These are phyloP conservation scores for Metschnikowia matae DNA, from an alignment of 805 yeast genomes.

Conservation along the genomic window DNA sequence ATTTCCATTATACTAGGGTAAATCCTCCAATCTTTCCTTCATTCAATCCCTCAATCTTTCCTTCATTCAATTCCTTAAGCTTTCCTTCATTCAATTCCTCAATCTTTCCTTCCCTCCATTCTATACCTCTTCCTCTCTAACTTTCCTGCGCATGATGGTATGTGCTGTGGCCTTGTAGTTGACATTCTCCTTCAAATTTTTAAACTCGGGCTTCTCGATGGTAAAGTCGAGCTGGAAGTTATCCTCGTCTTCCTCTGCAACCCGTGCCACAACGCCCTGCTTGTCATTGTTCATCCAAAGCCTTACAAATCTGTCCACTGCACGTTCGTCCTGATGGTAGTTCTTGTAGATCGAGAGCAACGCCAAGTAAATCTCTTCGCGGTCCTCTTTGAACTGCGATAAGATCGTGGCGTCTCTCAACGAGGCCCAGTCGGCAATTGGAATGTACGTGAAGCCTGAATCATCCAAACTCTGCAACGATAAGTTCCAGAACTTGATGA, in stretches of 20 bases:
- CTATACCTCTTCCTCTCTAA: not conserved
- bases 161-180: slow-evolving; percentile 20
- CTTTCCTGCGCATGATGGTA: not conserved
- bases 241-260: slow-evolving; percentile 20
- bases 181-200: slow-evolving; percentile 25
- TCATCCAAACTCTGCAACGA: slow-evolving; percentile 45
- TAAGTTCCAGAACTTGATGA: slow-evolving; percentile 54
- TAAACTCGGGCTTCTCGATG: slow-evolving; percentile 23
- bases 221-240: slow-evolving; percentile 16
- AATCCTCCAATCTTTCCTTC: no score
- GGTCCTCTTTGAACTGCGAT: slow-evolving; percentile 38
- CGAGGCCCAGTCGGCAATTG: slow-evolving; percentile 84
- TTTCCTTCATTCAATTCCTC: no score
- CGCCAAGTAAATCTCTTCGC: slow-evolving; percentile 26
- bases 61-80: no score
- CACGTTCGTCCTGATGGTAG: slow-evolving; percentile 36
- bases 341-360: slow-evolving; percentile 25
- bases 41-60: no score
- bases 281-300: slow-evolving; percentile 30
- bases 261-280: slow-evolving; percentile 19
- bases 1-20: no score
- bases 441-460: slow-evolving; percentile 58
- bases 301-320: slow-evolving; percentile 27
- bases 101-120: no score
- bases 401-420: slow-evolving; percentile 69